phyloP scores from a whole-genome alignment of 306 rosid species.

The Cyclanthera cordifolia region DNA sequence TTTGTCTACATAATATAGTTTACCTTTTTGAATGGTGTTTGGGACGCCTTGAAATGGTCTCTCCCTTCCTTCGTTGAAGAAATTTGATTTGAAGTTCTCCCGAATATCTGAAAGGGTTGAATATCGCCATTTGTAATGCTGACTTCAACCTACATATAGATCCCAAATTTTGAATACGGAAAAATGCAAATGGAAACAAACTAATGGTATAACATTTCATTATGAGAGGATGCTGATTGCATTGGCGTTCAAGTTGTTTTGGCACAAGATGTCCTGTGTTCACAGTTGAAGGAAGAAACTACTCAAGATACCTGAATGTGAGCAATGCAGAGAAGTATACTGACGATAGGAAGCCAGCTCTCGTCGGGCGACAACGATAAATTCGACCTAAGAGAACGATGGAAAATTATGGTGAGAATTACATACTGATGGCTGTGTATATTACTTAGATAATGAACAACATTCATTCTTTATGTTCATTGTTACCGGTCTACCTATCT shows the following conservation, averaged over 20 bases:
- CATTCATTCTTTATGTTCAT: not conserved
- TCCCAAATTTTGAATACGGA: not conserved
- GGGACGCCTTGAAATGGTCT: slow-evolving; percentile 20
- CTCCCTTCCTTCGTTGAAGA: slow-evolving; percentile 24
- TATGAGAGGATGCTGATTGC: not conserved
- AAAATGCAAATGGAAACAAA: not conserved
- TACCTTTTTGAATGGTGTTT: slow-evolving; percentile 39
- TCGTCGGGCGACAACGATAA: slow-evolving; percentile 74
- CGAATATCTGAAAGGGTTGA: slow-evolving; percentile 52
- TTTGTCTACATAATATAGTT: not conserved
- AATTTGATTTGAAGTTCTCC: slow-evolving; percentile 26
- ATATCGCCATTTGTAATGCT: slow-evolving; percentile 84
- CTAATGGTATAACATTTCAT: not conserved
- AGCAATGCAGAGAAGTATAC: slow-evolving; percentile 71
- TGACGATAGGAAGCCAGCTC: slow-evolving; percentile 86
- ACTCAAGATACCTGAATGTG: slow-evolving; percentile 58
- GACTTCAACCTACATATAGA: slow-evolving; percentile 52
- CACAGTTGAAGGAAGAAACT: not conserved
- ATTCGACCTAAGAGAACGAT: slow-evolving; percentile 41
- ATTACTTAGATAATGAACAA: not conserved
- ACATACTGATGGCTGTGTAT: not conserved
- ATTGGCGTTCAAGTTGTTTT: not conserved
- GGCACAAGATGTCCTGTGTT: not conserved
- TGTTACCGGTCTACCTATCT: too few relatives aligned
- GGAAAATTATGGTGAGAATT: slow-evolving; percentile 1